Evolutionary conservation across 176 grass and related monocot genomes (phyloP).

Genomic region (Triticum turgidum): DNA sequence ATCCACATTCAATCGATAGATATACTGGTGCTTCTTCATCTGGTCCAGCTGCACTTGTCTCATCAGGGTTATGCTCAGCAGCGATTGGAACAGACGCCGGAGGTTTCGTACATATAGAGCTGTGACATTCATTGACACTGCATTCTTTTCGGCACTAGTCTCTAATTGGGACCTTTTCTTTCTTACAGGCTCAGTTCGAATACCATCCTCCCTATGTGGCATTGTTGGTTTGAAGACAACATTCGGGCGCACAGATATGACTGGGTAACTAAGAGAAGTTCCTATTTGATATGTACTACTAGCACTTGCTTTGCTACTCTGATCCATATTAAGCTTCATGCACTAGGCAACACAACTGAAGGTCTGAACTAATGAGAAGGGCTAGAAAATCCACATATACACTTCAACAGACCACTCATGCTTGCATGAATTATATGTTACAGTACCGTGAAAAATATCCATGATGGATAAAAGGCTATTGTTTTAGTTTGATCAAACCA

Average conservation of each 20-base stretch:
- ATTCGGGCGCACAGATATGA: slow-evolving; percentile 74
- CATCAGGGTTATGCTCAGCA: slow-evolving; percentile 85
- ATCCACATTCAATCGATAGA: slow-evolving; percentile 90
- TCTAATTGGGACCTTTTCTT: slow-evolving; percentile 22
- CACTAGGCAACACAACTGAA: too few species aligned
- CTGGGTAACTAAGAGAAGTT: slow-evolving; percentile 60
- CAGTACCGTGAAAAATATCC: too few species aligned
- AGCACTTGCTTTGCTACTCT: background rate
- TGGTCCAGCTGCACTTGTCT: slow-evolving; percentile 91
- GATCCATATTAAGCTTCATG: too few species aligned
- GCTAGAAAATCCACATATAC: too few species aligned
- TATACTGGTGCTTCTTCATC: slow-evolving; percentile 98
- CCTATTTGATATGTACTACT: background rate
- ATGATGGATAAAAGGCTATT: too few species aligned
- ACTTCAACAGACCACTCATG: too few species aligned
- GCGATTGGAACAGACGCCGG: slow-evolving; percentile 96
- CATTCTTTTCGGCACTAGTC: background rate
- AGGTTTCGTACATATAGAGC: slow-evolving; percentile 47
- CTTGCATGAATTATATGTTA: too few species aligned
- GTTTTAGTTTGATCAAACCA: too few species aligned
- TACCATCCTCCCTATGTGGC: slow-evolving; percentile 93
- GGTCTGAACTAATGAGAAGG: too few species aligned
- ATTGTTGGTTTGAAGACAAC: slow-evolving; percentile 98
- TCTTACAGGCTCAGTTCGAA: slow-evolving; percentile 90
- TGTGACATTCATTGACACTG: background rate